phyloP scores from a whole-genome alignment of 192 early-diverging fungal genomes.

The Dispira parvispora region DNA sequence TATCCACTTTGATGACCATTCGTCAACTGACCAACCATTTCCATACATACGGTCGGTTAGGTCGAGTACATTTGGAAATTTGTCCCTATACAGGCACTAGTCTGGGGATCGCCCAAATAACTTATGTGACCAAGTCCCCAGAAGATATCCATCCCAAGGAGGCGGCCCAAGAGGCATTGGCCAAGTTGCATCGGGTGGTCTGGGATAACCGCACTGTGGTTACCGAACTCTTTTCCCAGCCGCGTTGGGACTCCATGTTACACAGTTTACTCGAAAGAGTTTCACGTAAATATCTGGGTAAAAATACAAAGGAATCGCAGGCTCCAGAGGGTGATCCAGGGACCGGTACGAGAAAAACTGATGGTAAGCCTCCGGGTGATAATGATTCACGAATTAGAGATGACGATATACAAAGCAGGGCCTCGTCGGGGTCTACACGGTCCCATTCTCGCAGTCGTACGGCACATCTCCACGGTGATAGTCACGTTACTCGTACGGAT shows the following conservation, averaged over 20 bases:
- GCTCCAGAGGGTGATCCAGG: neutral
- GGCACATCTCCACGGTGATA: no score
- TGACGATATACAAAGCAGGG: neutral
- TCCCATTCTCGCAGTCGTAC: neutral
- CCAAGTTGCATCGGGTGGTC: conserved; percentile 16
- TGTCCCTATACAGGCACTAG: conserved; percentile 28
- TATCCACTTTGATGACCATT: conserved; percentile 24
- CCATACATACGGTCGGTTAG: conserved; percentile 21
- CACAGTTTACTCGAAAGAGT: conserved; percentile 7
- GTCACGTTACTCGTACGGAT: no score
- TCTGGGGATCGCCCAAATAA: conserved; percentile 23
- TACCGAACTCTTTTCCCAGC: conserved; percentile 17
- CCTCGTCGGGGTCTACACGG: neutral
- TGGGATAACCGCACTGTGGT: conserved; percentile 15
- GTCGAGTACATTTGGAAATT: conserved; percentile 19
- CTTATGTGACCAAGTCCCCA: conserved; percentile 16
- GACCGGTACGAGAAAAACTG: neutral
- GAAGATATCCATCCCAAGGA: conserved; percentile 21
- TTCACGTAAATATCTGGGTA: conserved; percentile 4
- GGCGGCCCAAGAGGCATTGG: conserved; percentile 20
- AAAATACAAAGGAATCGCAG: neutral
- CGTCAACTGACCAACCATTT: conserved; percentile 24
- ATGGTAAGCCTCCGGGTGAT: neutral
- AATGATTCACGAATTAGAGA: neutral
- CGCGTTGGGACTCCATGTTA: conserved; percentile 2